Evolutionary conservation across 306 rosid species (phyloP).

Genomic region (Lithocarpus polystachyus): DNA sequence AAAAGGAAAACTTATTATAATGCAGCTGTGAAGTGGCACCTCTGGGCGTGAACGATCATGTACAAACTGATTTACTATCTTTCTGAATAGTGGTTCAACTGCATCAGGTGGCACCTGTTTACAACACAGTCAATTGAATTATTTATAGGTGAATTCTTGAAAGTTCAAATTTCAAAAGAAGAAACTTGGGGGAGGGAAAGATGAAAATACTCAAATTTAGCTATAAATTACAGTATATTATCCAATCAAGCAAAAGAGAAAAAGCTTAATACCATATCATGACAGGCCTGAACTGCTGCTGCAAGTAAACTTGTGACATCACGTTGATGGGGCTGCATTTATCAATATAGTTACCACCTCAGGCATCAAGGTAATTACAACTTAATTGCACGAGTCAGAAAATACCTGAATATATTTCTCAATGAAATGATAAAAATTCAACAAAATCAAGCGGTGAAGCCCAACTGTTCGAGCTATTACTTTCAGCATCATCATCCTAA

Average conservation of each 20-base stretch:
- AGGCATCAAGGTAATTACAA: constrained; percentile 15
- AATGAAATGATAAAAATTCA: constrained; percentile 60
- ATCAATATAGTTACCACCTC: constrained; percentile 23
- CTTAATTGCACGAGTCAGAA: constrained; percentile 15
- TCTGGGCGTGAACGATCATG: constrained; percentile 92
- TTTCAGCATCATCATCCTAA: constrained; percentile 89
- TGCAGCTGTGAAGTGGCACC: constrained; percentile 41
- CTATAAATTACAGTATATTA: constrained; percentile 10
- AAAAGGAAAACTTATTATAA: not conserved
- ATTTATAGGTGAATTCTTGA: not conserved
- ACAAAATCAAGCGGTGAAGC: constrained; percentile 68
- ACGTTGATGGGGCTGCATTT: constrained; percentile 74
- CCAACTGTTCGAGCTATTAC: constrained; percentile 83
- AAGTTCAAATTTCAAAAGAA: constrained; percentile 18
- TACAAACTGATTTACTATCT: constrained; percentile 83
- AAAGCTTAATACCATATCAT: constrained; percentile 65
- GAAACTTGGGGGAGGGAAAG: not conserved
- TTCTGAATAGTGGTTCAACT: constrained; percentile 76
- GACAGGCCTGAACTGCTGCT: constrained; percentile 87
- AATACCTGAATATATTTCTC: constrained; percentile 75
- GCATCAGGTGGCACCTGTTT: constrained; percentile 89
- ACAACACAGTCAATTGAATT: not conserved
- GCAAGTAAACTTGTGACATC: constrained; percentile 80
- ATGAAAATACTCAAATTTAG: not conserved
- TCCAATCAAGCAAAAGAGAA: constrained; percentile 7